A percentile compares a stretch with the other conserved stretches of the same genome.
These are phyloP conservation scores for Bipolaris zeicola DNA, from an alignment of 2,329 filamentous ascomycete genomes.

Conservation along the genomic window DNA sequence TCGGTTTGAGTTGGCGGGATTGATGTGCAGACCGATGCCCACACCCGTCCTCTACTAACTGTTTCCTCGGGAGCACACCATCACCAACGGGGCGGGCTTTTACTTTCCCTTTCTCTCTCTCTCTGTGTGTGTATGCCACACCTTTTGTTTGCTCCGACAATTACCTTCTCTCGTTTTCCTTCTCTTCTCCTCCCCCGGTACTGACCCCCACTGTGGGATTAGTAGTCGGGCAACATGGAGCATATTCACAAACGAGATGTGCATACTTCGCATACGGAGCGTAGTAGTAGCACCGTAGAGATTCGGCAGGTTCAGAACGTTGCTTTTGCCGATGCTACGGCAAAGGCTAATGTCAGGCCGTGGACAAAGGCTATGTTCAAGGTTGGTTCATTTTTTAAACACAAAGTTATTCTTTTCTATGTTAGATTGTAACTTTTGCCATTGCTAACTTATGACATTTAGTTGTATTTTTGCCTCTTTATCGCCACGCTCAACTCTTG, in stretches of 20 bases:
- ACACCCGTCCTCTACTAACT: background rate
- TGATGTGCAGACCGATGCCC: constrained; percentile 3
- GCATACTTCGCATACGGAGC: constrained; percentile 25
- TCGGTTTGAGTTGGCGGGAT: background rate
- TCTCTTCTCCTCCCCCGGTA: background rate
- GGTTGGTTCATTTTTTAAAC: constrained; percentile 29
- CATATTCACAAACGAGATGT: constrained; percentile 19
- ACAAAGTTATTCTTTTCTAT: background rate
- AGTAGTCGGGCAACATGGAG: constrained; percentile 15
- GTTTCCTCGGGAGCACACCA: constrained; percentile 1
- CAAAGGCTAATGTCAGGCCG: constrained; percentile 52
- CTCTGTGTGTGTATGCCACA: too few relatives aligned
- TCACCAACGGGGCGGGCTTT: too few relatives aligned
- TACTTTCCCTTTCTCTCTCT: too few relatives aligned
- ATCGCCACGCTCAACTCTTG: constrained; percentile 54
- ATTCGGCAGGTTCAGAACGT: constrained; percentile 50
- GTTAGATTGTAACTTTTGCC: background rate
- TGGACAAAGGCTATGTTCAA: constrained; percentile 54
- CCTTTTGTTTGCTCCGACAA: background rate
- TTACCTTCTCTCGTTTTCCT: background rate
- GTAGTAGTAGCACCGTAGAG: constrained; percentile 27
- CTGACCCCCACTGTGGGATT: background rate
- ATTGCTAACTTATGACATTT: background rate
- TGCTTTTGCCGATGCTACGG: constrained; percentile 52
- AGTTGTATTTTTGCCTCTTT: constrained; percentile 52